A percentile compares a stretch with the other conserved stretches of the same genome.
phyloP scores from a whole-genome alignment of 148 eudicot species.

The Rhododendron vialii region DNA sequence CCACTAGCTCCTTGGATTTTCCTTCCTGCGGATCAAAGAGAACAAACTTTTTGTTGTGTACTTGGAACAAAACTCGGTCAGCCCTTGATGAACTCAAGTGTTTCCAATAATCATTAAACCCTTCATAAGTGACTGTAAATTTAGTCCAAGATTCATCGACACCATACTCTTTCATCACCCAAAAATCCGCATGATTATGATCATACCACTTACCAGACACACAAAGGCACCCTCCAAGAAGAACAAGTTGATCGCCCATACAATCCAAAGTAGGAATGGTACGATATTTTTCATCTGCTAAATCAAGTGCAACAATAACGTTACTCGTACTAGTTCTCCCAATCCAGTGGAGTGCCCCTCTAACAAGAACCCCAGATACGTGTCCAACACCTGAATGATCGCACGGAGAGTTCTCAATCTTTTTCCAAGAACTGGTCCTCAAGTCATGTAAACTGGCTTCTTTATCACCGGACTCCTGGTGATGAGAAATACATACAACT shows the following conservation, averaged over 20 bases:
- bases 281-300: background rate
- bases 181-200: background rate
- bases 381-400: too few species aligned
- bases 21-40: background rate
- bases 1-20: background rate
- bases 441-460: background rate
- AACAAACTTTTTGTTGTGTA: background rate
- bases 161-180: background rate
- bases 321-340: too few species aligned
- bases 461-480: background rate
- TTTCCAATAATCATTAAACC: background rate
- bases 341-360: conserved; percentile 3
- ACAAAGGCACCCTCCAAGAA: conserved; percentile 6
- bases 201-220: background rate
- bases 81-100: background rate
- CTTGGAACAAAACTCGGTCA: background rate
- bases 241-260: background rate
- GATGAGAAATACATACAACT: background rate
- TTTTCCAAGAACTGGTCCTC: too few species aligned
- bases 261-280: background rate
- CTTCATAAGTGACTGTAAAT: background rate
- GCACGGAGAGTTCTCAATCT: too few species aligned
- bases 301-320: background rate
- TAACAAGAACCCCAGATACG: background rate
- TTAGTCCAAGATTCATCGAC: background rate